A percentile compares a stretch with the other conserved stretches of the same genome.
These are phyloP conservation scores for Hemisphaericaspora nanyangensis DNA, from an alignment of 805 yeast genomes.

Conservation along the genomic window DNA sequence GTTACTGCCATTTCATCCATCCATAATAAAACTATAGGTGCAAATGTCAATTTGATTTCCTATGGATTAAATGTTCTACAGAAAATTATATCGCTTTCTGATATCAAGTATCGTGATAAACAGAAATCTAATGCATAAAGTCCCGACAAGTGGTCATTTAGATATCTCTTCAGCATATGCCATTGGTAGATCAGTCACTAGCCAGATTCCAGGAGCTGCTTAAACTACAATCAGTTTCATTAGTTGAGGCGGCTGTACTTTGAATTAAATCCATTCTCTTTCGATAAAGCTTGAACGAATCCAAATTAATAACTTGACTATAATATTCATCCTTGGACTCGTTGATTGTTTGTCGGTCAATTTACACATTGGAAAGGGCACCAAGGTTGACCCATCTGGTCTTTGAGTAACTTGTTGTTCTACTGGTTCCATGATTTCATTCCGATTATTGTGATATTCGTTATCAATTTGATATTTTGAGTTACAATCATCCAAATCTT, in stretches of 20 bases:
- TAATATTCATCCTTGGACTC: conserved; percentile 16
- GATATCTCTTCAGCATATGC: too few relatives aligned
- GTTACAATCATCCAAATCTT: not conserved
- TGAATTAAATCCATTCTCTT: conserved; percentile 1
- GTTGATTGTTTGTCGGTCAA: conserved; percentile 8
- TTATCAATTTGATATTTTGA: not conserved
- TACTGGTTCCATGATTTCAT: conserved; percentile 1
- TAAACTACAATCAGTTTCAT: conserved; percentile 52
- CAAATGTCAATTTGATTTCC: conserved; percentile 62
- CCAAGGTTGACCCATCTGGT: conserved; percentile 11
- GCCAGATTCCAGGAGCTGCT: conserved; percentile 74
- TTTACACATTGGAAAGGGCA: conserved; percentile 19
- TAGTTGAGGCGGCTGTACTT: not conserved
- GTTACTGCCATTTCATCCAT: conserved; percentile 78
- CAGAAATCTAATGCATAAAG: conserved; percentile 53
- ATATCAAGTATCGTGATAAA: conserved; percentile 34
- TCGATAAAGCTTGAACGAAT: not conserved
- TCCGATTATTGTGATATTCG: conserved; percentile 3
- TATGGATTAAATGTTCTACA: conserved; percentile 72
- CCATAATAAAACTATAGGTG: conserved; percentile 51
- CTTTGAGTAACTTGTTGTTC: not conserved
- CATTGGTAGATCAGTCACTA: too few relatives aligned
- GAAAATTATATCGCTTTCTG: conserved; percentile 61
- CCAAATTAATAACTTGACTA: conserved; percentile 14
- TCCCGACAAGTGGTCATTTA: conserved; percentile 83